Evolutionary conservation across 805 yeast species (phyloP).

Genomic region (Starmerella davenportii): DNA sequence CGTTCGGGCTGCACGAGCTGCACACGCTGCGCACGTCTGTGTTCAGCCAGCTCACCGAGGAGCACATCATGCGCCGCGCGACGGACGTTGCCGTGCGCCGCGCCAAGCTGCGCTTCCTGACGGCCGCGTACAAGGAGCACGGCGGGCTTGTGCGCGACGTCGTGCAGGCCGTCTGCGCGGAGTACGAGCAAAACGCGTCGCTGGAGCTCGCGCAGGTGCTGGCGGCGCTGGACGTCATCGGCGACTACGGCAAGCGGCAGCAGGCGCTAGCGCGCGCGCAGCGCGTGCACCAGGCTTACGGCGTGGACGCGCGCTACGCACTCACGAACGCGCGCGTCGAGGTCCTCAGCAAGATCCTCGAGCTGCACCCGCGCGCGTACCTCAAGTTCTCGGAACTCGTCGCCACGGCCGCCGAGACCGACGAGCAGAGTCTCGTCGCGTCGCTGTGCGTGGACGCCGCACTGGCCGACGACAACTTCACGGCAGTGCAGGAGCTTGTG

Average conservation of each 20-base stretch:
- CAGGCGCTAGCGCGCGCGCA: conserved; percentile 1
- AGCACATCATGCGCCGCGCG: conserved; percentile 1
- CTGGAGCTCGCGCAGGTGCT: conserved; percentile 3
- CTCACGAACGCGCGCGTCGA: conserved; percentile 15
- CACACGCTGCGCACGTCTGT: conserved; percentile 5
- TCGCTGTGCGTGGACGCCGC: conserved; percentile 45
- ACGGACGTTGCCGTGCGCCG: conserved; percentile 1
- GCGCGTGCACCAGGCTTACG: conserved; percentile 4
- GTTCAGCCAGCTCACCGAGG: conserved; percentile 4
- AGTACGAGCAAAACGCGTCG: conserved; percentile 2
- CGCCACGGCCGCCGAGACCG: conserved; percentile 3
- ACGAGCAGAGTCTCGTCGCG: conserved; percentile 3
- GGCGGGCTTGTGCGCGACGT: conserved; percentile 1
- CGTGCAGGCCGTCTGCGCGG: conserved; percentile 2
- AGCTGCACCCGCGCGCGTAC: conserved; percentile 20
- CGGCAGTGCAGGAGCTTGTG: conserved; percentile 21
- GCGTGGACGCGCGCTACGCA: conserved; percentile 7
- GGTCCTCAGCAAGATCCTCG: conserved; percentile 19
- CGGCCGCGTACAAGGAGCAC: neutral
- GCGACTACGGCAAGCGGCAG: neutral
- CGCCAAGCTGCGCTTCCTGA: conserved; percentile 11
- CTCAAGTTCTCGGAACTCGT: conserved; percentile 17
- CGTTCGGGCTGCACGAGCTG: conserved; percentile 4
- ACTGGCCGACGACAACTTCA: conserved; percentile 42
- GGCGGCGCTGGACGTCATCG: conserved; percentile 5